A percentile compares a stretch with the other conserved stretches of the same genome.
Evolutionary conservation across 23 red algal genomes (phyloP).

Genomic region (Gracilariopsis chorda): DNA sequence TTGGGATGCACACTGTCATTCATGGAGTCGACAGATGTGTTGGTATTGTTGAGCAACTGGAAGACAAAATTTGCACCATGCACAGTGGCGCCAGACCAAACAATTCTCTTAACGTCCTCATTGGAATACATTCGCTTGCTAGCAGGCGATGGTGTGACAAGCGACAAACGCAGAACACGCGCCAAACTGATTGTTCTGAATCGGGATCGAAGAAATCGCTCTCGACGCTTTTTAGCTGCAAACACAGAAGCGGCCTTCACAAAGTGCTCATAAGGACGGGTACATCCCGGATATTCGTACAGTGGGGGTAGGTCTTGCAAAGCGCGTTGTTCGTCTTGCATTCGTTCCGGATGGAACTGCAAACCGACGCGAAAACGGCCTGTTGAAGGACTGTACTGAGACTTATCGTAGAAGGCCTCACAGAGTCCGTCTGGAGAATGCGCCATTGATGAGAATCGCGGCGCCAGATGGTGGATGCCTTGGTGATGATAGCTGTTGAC

Average conservation of each 20-base stretch:
- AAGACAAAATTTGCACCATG: slow-evolving; percentile 18
- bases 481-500: slow-evolving; percentile 98
- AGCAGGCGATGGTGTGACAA: background rate
- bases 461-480: slow-evolving; percentile 72
- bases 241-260: slow-evolving; percentile 48
- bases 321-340: slow-evolving; percentile 64
- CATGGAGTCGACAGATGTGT: too few species aligned
- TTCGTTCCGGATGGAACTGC: slow-evolving; percentile 98
- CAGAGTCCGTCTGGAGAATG: slow-evolving; percentile 80
- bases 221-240: background rate
- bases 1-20: too few species aligned
- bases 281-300: slow-evolving; percentile 80
- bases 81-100: slow-evolving; percentile 36
- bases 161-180: background rate
- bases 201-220: background rate
- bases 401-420: slow-evolving; percentile 86
- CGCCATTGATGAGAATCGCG: slow-evolving; percentile 78
- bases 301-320: background rate
- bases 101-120: slow-evolving; percentile 20
- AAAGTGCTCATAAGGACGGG: slow-evolving; percentile 55
- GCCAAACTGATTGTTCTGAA: background rate
- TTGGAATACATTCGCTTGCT: slow-evolving; percentile 23
- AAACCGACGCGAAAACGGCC: slow-evolving; percentile 86
- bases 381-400: slow-evolving; percentile 30
- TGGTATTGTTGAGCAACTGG: background rate